Base-by-base conservation (phyloP, 2,329 filamentous ascomycete species). In the Cladosporium sp. region DNA sequence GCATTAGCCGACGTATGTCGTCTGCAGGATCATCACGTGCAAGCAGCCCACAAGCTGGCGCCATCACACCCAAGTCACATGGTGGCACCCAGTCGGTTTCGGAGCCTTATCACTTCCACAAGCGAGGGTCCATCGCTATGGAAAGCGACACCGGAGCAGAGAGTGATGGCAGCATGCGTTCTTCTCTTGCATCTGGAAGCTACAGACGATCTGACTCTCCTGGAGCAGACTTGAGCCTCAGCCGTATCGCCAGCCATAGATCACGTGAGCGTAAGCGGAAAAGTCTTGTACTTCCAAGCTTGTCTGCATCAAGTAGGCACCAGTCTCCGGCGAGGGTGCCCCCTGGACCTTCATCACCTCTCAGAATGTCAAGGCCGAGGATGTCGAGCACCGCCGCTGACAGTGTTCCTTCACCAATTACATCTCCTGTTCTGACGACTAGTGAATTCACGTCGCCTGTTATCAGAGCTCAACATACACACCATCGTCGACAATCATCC, bases 401-500 rank as follows among this genome's bases (percentile, higher is more conserved):
- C 39, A 79, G 78, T 18, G 65, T 95, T 34, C 82, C 83, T 11
- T 97, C 93, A 4, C 93, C 93, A 0, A 86, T 96, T 57, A 86
- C 87, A 2, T 99, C 93, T 1, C 93, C 93, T 1, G 86, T 95
- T 68, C 79, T 96, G 29, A 84, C 88, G 1, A 82, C 83, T 11
- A 88, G 86, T 61, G 92, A 97, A 58, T 88, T 93, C 58, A 83
- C 82, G 51, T 91, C 89, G 5, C 88, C 88, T 12, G 77, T 83
- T 34, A 74, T 86, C 50, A 69, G 83, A 50, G 65, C 68, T 8
- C 66, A 73, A 48, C 69, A 78, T 37, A 74, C 78, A 47, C 76
- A 79, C 48, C 90, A 96, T 66, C 83, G 93, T 53, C 82, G 93
- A 53, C 90, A 96, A 65, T 97, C 93, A 0, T 97, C 93, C 8